Evolutionary conservation across 805 yeast genomes (phyloP).

Genomic region (Wickerhamiella musiphila): DNA sequence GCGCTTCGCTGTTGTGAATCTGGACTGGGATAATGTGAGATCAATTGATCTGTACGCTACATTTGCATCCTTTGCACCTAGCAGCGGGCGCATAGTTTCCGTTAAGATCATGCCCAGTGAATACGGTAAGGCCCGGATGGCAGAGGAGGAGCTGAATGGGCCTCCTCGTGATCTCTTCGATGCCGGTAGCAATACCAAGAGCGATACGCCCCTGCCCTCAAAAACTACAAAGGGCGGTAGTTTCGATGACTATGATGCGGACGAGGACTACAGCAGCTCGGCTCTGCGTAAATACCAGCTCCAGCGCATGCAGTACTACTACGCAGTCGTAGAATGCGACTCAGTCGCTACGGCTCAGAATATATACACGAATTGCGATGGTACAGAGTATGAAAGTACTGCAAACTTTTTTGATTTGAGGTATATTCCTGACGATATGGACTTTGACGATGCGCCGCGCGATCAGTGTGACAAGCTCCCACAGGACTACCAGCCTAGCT

Average conservation of each 20-base stretch:
- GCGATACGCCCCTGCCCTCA: conserved; percentile 17
- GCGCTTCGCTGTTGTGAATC: conserved; percentile 76
- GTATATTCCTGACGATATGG: conserved; percentile 86
- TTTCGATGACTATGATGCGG: conserved; percentile 50
- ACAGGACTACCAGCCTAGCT: conserved; percentile 56
- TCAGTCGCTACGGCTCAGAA: conserved; percentile 47
- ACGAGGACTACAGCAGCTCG: conserved; percentile 71
- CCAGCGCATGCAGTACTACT: conserved; percentile 81
- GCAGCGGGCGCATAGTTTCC: conserved; percentile 48
- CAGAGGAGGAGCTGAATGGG: conserved; percentile 75
- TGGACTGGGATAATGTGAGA: conserved; percentile 94
- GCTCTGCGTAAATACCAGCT: conserved; percentile 79
- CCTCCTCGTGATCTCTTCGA: conserved; percentile 77
- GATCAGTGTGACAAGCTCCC: conserved; percentile 65
- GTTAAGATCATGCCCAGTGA: conserved; percentile 74
- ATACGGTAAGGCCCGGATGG: conserved; percentile 84
- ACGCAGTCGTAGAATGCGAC: conserved; percentile 80
- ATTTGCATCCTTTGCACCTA: conserved; percentile 67
- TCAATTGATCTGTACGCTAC: conserved; percentile 83
- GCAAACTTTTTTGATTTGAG: conserved; percentile 87
- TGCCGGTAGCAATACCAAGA: conserved; percentile 25
- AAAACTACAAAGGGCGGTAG: conserved; percentile 13
- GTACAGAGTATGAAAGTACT: conserved; percentile 88
- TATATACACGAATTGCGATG: conserved; percentile 80
- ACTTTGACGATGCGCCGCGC: conserved; percentile 49